Base-by-base conservation (phyloP, 805 yeast species). In the Candida takata region DNA sequence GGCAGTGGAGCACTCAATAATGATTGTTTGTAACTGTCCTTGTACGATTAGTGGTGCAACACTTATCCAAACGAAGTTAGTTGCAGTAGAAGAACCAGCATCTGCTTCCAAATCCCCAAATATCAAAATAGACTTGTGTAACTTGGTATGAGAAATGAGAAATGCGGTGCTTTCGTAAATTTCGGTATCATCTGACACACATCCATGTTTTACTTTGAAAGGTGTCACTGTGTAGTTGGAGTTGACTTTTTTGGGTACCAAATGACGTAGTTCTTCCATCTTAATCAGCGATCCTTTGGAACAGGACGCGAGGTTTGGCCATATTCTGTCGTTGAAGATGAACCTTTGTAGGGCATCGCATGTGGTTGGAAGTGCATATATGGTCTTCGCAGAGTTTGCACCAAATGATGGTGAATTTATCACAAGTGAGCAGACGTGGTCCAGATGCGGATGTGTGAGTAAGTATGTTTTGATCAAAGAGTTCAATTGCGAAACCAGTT, bases 71-170 rank as follows among this genome's bases (percentile, higher is more conserved):
- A 84, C 68, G 34, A 41, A 45, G 28, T 33, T 48, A 42, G 29
- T 74, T 9, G 29, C 18, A 70, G 23, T 21, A 6, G 19, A 46
- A 8, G 83, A 72, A 1, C 64, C 53, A 5, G 49, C 27, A 52
- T 84, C 95, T 32, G 81, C 69, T 52, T 87, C 95, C 24, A 84
- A 73, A 53, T 87, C 97, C 1, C 97, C 97, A 67, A 86, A 85
- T 3, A 82, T 55, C 8, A 86, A 55, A 3, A 86, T 33, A 16
- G 64, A 61, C 8, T 63, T 44, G 10, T 58, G 48, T 1, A 65
- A 45, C 0, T 24, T 19, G 4, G 32, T 48, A 30, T 70, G 64
- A 8, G 62, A 54, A 24, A 85, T 51, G 17, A 85, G 60, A 51
- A 67, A 87, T 3, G 86, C 80, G 3, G 85, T 72, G 27, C 58